phyloP scores from a whole-genome alignment of 441 rosid genomes.

The Macaranga tanarius region DNA sequence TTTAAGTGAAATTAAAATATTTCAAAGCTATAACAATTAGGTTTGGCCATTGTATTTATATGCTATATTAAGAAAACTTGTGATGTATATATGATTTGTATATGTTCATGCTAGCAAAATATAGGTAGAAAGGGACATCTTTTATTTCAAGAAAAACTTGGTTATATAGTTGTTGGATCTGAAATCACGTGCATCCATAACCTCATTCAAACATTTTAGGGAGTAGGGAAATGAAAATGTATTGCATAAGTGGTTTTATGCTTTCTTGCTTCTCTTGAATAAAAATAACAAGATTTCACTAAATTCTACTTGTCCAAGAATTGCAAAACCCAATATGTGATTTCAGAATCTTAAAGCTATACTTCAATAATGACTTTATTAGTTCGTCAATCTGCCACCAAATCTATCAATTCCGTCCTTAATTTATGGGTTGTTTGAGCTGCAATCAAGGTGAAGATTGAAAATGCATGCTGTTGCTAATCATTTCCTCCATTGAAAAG shows the following conservation, averaged over 20 bases:
- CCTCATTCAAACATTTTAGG: background rate
- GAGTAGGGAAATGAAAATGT: no score
- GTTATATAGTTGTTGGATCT: no score
- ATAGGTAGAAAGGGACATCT: no score
- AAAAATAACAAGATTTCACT: background rate
- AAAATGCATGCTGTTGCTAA: background rate
- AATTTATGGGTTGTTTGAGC: conserved; percentile 2
- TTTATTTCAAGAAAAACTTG: no score
- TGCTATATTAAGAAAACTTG: no score
- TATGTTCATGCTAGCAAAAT: no score
- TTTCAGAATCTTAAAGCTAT: background rate
- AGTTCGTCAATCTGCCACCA: background rate
- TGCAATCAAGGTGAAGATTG: background rate
- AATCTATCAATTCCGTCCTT: background rate
- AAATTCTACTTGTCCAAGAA: background rate
- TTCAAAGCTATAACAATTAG: no score
- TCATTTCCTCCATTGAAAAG: background rate
- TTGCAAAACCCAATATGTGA: conserved; percentile 1
- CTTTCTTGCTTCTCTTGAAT: background rate
- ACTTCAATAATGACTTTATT: background rate
- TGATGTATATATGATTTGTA: no score
- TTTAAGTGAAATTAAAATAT: no score
- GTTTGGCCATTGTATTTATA: no score
- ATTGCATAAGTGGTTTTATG: background rate
- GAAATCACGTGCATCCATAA: no score